A percentile compares a stretch with the other conserved stretches of the same genome.
Evolutionary conservation across 768 basidiomycete species (phyloP).

Genomic region (Boletus tylopilopsis): DNA sequence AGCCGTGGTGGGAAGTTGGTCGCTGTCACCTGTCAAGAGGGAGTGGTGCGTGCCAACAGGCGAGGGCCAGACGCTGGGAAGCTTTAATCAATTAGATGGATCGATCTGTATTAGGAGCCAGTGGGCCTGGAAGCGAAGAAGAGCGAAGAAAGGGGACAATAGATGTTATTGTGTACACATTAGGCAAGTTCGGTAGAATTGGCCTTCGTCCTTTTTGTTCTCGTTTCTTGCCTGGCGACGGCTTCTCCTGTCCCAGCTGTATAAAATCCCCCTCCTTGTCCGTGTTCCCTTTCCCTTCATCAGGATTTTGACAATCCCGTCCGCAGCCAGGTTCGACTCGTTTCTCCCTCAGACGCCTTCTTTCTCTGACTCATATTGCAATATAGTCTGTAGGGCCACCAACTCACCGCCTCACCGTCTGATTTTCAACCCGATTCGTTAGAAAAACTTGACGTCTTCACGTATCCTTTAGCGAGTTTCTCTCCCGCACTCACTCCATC

Average conservation of each 20-base stretch:
- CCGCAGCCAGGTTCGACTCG: conserved; percentile 28
- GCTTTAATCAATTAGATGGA: conserved; percentile 14
- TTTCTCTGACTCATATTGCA: conserved; percentile 1
- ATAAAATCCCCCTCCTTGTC: conserved; percentile 22
- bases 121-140: conserved; percentile 9
- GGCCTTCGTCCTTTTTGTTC: conserved; percentile 30
- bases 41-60: conserved; percentile 61
- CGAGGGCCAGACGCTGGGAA: conserved; percentile 37
- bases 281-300: conserved; percentile 13
- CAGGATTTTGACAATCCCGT: conserved; percentile 38
- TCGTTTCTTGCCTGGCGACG: conserved; percentile 35
- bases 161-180: conserved; percentile 24
- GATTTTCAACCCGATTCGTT: conserved; percentile 23
- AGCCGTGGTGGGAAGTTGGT: conserved; percentile 61
- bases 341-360: conserved; percentile 1
- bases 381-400: conserved; percentile 27
- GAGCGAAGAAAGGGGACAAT: conserved; percentile 22
- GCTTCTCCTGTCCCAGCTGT: conserved; percentile 8
- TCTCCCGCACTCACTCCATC: conserved; percentile 26
- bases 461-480: conserved; percentile 23
- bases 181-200: conserved; percentile 16
- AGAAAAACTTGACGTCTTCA: conserved; percentile 21
- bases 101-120: conserved; percentile 7
- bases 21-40: conserved; percentile 80
- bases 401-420: conserved; percentile 11